Evolutionary conservation across 1,139 yeast genomes (phyloP).

Genomic region (Pneumocystis sp.): DNA sequence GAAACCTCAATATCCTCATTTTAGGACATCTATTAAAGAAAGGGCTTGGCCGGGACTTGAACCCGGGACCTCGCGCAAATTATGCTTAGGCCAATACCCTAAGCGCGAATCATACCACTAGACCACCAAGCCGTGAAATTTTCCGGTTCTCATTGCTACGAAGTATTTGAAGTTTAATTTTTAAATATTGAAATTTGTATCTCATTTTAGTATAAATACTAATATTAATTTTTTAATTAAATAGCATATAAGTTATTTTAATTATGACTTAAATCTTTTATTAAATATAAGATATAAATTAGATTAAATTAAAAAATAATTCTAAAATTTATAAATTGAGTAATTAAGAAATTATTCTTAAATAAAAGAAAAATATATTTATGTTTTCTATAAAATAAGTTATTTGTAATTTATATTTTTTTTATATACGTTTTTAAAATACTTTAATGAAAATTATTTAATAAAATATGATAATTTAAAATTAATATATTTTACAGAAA

Average conservation of each 20-base stretch:
- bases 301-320: background rate
- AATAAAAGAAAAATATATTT: background rate
- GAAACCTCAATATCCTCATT: background rate
- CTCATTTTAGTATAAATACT: background rate
- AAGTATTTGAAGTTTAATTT: no score
- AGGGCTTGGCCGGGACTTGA: slow-evolving; percentile 1
- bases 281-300: background rate
- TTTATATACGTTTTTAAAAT: background rate
- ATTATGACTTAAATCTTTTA: background rate
- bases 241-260: background rate
- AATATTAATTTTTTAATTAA: background rate
- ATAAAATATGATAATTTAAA: background rate
- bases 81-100: background rate
- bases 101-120: slow-evolving; percentile 1
- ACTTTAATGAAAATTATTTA: background rate
- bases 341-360: background rate
- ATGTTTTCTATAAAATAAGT: background rate
- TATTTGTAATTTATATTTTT: background rate
- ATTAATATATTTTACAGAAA: background rate
- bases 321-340: background rate
- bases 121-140: background rate
- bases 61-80: slow-evolving; percentile 1
- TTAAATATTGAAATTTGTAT: no score
- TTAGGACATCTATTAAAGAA: background rate
- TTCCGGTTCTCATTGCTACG: no score